Evolutionary conservation across 805 yeast genomes (phyloP).

Genomic region (Sugiyamaella lignohabitans): DNA sequence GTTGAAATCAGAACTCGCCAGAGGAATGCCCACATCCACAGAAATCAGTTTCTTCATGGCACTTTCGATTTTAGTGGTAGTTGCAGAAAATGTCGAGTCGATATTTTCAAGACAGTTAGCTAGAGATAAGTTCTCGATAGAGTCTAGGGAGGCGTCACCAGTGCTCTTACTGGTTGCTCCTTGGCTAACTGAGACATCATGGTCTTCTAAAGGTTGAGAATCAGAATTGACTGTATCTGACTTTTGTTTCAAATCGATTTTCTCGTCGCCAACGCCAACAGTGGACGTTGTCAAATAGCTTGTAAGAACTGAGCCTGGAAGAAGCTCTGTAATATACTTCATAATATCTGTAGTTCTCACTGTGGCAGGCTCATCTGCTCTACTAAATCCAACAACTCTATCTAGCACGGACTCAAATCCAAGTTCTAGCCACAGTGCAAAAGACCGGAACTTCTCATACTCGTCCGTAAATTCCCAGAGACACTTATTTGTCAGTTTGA

Average conservation of each 20-base stretch:
- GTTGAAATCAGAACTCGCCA: background rate
- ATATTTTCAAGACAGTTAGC: background rate
- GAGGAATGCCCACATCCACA: background rate
- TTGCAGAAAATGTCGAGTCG: background rate
- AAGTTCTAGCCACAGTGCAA: conserved; percentile 20
- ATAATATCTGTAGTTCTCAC: conserved; percentile 17
- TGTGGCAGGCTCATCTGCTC: conserved; percentile 11
- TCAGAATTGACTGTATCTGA: too few relatives aligned
- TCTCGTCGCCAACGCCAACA: too few relatives aligned
- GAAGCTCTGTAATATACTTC: conserved; percentile 13
- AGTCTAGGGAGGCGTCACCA: background rate
- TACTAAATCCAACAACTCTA: conserved; percentile 8
- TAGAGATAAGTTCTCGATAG: background rate
- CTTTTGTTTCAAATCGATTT: too few relatives aligned
- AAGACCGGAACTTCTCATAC: conserved; percentile 15
- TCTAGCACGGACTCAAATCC: conserved; percentile 16
- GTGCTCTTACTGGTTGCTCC: background rate
- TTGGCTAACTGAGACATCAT: too few relatives aligned
- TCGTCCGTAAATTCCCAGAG: conserved; percentile 16
- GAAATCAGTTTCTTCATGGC: background rate
- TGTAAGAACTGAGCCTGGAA: conserved; percentile 8
- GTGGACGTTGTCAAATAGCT: too few relatives aligned
- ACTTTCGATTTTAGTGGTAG: background rate
- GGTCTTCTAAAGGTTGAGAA: too few relatives aligned
- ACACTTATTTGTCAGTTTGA: conserved; percentile 7